Base-by-base conservation (phyloP, 495 filamentous ascomycete species). In the Trichocladium uniseriatum region DNA sequence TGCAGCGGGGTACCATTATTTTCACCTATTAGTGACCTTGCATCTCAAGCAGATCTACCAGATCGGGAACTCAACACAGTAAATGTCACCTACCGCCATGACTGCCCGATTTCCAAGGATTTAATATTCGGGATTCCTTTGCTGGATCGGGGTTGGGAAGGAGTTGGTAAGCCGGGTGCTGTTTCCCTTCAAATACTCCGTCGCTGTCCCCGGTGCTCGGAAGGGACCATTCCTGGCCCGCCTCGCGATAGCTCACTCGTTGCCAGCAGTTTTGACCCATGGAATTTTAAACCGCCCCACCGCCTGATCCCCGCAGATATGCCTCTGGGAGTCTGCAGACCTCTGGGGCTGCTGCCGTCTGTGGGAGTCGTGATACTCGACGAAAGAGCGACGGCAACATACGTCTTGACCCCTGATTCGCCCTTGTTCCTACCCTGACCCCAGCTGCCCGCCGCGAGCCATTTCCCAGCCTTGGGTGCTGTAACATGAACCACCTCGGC, bases 1-100 rank as follows among this genome's bases (percentile, higher is more conserved):
- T 66, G 39, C 37, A 5, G 34, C 34, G 48, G 31, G 45, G 39
- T 61, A 18, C 2, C 18, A 46, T 21, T 34, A 40, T 19, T 24
- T 43, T n/a, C n/a, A n/a, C n/a, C 28, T 42, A 19, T 27, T 48
- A 50, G 31, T 11, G 31, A 32, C 7, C 31, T 10, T 10, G 5
- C 9, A 29, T 10, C 27, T 5, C 10, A 5, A 29, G 27, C 27
- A 29, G 27, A 5, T 32, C 24, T 8, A 27, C 3, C 24, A 27
- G 24, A 27, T 3, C 4, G 4, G 24, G 3, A 8, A 27, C 24
- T 3, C 24, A 27, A 8, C 24, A 27, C 3, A 27, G 8, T 27
- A 27, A 3, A 27, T 8, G 24, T n/a, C n/a, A 43, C 58, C 38
- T 57, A 60, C 58, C 45, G 58, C 58, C 58, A 60, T 60, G 41